Evolutionary conservation across 2,329 filamentous ascomycete genomes (phyloP), one percentile per base, ranked within the genome.

Genomic region (Leptographium procerum): DNA sequence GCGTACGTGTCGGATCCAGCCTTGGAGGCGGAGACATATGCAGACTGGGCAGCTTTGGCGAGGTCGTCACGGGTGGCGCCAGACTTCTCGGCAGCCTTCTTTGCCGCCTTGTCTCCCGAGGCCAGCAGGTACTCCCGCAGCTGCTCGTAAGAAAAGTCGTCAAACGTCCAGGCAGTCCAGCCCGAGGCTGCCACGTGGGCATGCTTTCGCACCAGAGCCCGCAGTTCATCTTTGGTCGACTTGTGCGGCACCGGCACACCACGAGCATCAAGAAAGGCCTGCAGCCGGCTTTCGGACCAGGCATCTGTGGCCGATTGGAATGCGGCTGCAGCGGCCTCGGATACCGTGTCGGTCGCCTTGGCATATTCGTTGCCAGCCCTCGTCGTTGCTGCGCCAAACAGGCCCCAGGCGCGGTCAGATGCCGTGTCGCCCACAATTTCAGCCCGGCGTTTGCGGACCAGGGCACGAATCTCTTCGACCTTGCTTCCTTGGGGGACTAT

Each of bases 401-500:
- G 79, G 26, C 82, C 83, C 31, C 80, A 75, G 43, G 80, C 82
- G 26, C 80, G 81, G 28, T 73, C 79, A 11, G 77, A 71, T 14
- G 82, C 71, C 55, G 80, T 88, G 66, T 90, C 85, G 61, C 84
- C 86, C 22, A 85, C 76, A 52, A 92, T 76, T 60, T 84, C 77
- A 60, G 87, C 86, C 60, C 88, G 86, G 74, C 95, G 83, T 79
- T 94, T 95, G 69, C 92, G 90, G 63, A 92, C 87, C 62, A 97
- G 82, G 57, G 92, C 91, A 57, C 95, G 78, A 29, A 97, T 81
- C 72, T 99, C 92, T 67, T 96, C 95, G 65, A 83, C 77, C 77
- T 88, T 91, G 68, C 89, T 95, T 53, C 92, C 94, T 69, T 97
- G 92, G 11, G 94, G 94, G 55, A 96, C 89, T 76, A 80, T 1